These are phyloP conservation scores for Dendrobium officinale DNA, from an alignment of 106 monocot species.

Conservation along the genomic window DNA sequence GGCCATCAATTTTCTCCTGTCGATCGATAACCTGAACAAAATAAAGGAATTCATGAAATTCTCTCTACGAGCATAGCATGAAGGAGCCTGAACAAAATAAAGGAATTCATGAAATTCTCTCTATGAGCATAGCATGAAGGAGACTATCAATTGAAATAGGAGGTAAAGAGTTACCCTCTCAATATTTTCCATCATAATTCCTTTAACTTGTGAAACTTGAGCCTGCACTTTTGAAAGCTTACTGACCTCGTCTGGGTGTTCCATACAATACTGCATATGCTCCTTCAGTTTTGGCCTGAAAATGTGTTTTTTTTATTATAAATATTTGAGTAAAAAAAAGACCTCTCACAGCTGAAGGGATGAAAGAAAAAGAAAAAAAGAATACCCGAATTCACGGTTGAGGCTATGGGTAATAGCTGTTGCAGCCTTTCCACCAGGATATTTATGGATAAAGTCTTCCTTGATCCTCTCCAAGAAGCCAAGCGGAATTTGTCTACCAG, in stretches of 20 bases:
- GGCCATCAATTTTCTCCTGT: slow-evolving; percentile 68
- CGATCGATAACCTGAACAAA: slow-evolving; percentile 61
- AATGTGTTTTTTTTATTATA: background rate
- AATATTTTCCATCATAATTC: slow-evolving; percentile 83
- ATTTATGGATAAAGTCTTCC: slow-evolving; percentile 72
- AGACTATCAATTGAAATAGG: background rate
- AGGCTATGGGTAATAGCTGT: slow-evolving; percentile 58
- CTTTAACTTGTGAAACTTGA: slow-evolving; percentile 84
- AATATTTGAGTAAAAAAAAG: background rate
- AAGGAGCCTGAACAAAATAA: slow-evolving; percentile 18
- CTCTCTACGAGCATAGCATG: background rate
- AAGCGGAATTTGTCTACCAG: slow-evolving; percentile 64
- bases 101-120: background rate
- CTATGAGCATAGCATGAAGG: background rate
- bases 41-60: background rate
- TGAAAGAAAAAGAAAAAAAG: background rate
- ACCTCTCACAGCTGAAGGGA: background rate
- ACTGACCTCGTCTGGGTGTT: slow-evolving; percentile 81
- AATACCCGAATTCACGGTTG: slow-evolving; percentile 64
- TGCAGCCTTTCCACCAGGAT: slow-evolving; percentile 69
- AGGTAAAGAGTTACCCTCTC: slow-evolving; percentile 41
- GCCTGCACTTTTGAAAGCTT: slow-evolving; percentile 77
- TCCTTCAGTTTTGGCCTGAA: slow-evolving; percentile 75
- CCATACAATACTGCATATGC: slow-evolving; percentile 80
- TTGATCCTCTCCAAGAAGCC: slow-evolving; percentile 78